Conservation (phyloP, 805 yeast species). For the Metahyphopichia silvanorum region DNA sequence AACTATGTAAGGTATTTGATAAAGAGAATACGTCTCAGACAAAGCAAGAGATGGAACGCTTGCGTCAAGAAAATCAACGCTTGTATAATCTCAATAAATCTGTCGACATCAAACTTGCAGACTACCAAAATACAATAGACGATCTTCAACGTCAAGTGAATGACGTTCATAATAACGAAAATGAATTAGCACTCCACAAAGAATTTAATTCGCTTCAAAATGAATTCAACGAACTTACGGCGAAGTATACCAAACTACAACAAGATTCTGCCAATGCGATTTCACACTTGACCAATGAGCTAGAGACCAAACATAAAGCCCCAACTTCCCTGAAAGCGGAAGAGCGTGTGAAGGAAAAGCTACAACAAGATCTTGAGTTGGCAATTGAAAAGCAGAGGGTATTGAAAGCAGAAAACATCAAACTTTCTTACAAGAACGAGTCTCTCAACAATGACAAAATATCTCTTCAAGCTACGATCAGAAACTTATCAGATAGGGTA, state of each 20-base stretch:
- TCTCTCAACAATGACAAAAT: slow-evolving; percentile 35
- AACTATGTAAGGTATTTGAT: slow-evolving; percentile 11
- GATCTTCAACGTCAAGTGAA: slow-evolving; percentile 29
- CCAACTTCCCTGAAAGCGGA: slow-evolving; percentile 10
- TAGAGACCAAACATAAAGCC: slow-evolving; percentile 17
- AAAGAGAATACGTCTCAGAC: neutral
- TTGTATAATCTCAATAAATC: slow-evolving; percentile 13
- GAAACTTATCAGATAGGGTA: slow-evolving; percentile 36
- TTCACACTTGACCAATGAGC: slow-evolving; percentile 18
- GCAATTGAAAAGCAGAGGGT: slow-evolving; percentile 44
- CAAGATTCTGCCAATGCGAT: slow-evolving; percentile 20
- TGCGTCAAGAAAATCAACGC: slow-evolving; percentile 16
- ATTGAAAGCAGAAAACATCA: slow-evolving; percentile 42
- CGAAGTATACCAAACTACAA: slow-evolving; percentile 15
- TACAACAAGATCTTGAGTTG: slow-evolving; percentile 33
- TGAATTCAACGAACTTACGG: slow-evolving; percentile 12
- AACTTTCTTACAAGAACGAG: slow-evolving; percentile 40
- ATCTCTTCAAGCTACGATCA: slow-evolving; percentile 31
- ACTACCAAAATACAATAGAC: slow-evolving; percentile 28
- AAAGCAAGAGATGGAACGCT: slow-evolving; percentile 6
- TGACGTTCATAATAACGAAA: slow-evolving; percentile 18
- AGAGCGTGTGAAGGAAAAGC: slow-evolving; percentile 19
- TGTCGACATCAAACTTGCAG: slow-evolving; percentile 23
- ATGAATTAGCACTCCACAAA: slow-evolving; percentile 8
- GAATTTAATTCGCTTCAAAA: slow-evolving; percentile 14